Percentiles rank a stretch among this genome's conserved stretches.
Evolutionary conservation across 2,329 filamentous ascomycete genomes (phyloP).

Genomic region (Davidsoniella eucalypti): DNA sequence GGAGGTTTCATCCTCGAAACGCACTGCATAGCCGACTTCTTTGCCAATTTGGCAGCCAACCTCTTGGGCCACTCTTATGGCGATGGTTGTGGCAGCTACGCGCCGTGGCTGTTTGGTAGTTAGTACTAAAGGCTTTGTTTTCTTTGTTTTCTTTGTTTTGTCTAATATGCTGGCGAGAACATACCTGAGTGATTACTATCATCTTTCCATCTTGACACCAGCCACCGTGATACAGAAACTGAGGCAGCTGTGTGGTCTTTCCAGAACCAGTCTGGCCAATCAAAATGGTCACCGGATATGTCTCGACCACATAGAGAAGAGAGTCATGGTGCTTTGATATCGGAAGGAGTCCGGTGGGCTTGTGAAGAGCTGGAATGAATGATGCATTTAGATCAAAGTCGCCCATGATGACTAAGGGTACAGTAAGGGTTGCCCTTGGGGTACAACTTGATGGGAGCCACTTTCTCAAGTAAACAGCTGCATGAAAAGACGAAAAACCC

Average conservation of each 20-base stretch:
- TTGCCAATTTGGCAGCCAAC: constrained; percentile 73
- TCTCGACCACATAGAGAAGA: constrained; percentile 76
- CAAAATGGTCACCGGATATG: constrained; percentile 67
- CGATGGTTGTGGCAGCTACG: constrained; percentile 82
- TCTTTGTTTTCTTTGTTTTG: not conserved
- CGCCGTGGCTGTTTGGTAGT: constrained; percentile 50
- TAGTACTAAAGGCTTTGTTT: constrained; percentile 5
- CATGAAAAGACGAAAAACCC: not conserved
- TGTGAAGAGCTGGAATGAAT: constrained; percentile 72
- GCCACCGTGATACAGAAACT: constrained; percentile 73
- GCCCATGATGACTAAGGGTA: constrained; percentile 25
- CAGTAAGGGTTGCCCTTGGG: not conserved
- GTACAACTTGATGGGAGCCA: not conserved
- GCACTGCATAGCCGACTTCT: constrained; percentile 83
- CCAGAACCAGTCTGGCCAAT: constrained; percentile 89
- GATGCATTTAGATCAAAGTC: constrained; percentile 39
- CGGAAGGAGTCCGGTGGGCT: constrained; percentile 66
- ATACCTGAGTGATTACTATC: constrained; percentile 79
- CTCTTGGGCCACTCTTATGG: constrained; percentile 77
- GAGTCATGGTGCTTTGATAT: constrained; percentile 69
- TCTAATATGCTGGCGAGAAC: constrained; percentile 15
- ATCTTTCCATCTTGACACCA: constrained; percentile 75
- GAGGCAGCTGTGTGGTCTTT: constrained; percentile 90
- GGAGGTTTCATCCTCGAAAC: constrained; percentile 83
- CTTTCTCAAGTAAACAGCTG: not conserved